Evolutionary conservation across 108 stramenopile genomes (phyloP).

Genomic region (Epithemia pelagica): DNA sequence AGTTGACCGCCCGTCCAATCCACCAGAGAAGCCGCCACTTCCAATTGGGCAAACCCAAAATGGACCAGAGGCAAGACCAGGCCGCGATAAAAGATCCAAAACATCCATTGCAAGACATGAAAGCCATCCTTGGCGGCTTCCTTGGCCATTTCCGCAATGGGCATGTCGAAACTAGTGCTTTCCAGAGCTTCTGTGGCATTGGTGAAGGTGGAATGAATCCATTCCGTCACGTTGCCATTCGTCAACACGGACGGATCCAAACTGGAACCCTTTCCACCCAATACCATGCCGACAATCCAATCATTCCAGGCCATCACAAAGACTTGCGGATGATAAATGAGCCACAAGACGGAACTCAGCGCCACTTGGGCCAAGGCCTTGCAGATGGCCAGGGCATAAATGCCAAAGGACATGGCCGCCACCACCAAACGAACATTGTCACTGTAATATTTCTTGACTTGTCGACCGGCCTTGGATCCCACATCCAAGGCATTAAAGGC

Average conservation of each 20-base stretch:
- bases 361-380: conserved; percentile 11
- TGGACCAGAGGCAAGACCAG: background rate
- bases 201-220: background rate
- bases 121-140: background rate
- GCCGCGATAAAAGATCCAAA: background rate
- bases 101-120: background rate
- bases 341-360: conserved; percentile 17
- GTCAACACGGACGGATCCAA: background rate
- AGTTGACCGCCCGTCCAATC: background rate
- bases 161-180: background rate
- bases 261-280: background rate
- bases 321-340: conserved; percentile 4
- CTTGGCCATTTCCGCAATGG: background rate
- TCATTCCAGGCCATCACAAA: background rate
- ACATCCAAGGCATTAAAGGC: conserved; percentile 39
- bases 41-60: conserved; percentile 4
- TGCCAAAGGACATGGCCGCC: conserved; percentile 15
- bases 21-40: background rate
- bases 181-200: background rate
- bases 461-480: conserved; percentile 34
- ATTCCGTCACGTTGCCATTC: background rate
- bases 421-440: conserved; percentile 26
- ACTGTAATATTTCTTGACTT: conserved; percentile 36
- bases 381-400: conserved; percentile 13
- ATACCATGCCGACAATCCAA: background rate